phyloP scores from a whole-genome alignment of 148 eudicot species.

The Fagopyrum esculentum region DNA sequence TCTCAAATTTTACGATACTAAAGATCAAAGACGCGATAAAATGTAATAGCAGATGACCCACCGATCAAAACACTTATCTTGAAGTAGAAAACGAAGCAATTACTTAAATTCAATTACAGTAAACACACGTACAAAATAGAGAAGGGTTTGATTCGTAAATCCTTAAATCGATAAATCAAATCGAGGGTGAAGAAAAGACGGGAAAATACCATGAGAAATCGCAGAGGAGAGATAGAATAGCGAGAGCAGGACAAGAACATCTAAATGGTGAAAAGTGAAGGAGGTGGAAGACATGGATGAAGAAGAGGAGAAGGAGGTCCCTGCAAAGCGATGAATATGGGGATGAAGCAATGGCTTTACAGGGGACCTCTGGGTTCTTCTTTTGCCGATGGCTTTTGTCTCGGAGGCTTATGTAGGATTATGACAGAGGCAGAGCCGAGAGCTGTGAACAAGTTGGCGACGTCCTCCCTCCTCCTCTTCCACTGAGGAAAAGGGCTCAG shows the following conservation, averaged over 20 bases:
- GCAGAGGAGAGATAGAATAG: conserved; percentile 3
- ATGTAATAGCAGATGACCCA: neutral
- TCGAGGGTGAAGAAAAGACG: neutral
- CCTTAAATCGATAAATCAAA: neutral
- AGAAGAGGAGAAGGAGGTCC: neutral
- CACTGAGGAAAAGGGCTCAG: no score
- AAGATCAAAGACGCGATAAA: neutral
- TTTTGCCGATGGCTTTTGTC: neutral
- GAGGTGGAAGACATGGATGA: neutral
- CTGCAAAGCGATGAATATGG: conserved; percentile 8
- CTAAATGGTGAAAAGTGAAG: neutral
- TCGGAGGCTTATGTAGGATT: neutral
- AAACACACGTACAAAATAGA: neutral
- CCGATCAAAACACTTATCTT: neutral
- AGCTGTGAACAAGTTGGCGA: conserved; percentile 5
- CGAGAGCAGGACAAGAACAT: neutral
- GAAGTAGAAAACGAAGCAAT: no score
- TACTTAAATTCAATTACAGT: neutral
- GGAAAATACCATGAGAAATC: neutral
- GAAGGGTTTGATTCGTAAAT: neutral
- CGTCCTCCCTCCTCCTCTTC: neutral
- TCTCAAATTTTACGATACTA: neutral
- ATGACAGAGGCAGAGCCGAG: neutral
- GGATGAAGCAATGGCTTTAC: conserved; percentile 7
- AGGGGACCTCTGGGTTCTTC: neutral